A percentile compares a stretch with the other conserved stretches of the same genome.
These are phyloP conservation scores for Tetracladium marchalianum DNA, from an alignment of 495 filamentous ascomycete species.

Conservation along the genomic window DNA sequence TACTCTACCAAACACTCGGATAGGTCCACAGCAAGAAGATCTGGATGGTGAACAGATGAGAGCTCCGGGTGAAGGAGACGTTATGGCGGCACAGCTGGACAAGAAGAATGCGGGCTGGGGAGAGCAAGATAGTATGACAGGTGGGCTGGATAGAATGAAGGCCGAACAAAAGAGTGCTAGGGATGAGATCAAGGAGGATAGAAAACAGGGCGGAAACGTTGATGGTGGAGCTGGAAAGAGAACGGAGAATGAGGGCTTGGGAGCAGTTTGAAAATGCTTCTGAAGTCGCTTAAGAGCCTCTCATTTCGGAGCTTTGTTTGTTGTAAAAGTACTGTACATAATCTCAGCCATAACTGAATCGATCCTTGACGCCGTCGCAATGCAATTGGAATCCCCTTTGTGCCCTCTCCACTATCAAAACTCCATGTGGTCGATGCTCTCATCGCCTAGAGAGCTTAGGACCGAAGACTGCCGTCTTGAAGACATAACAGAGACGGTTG, in stretches of 20 bases:
- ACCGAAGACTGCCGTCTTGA: constrained; percentile 39
- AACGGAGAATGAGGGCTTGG: constrained; percentile 14
- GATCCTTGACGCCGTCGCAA: constrained; percentile 16
- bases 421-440: constrained; percentile 16
- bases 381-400: constrained; percentile 8
- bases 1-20: constrained; percentile 6
- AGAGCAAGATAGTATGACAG: constrained; percentile 15
- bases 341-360: not conserved
- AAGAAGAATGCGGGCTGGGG: constrained; percentile 21
- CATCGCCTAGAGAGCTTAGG: constrained; percentile 38
- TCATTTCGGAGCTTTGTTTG: not conserved
- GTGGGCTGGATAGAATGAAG: constrained; percentile 19
- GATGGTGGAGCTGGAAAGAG: constrained; percentile 14
- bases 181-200: constrained; percentile 8
- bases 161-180: constrained; percentile 16
- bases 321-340: constrained; percentile 10
- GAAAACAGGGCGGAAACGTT: constrained; percentile 8
- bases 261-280: constrained; percentile 4
- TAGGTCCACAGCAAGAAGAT: constrained; percentile 18
- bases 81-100: constrained; percentile 18
- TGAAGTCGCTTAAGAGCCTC: not conserved
- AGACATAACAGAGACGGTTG: constrained; percentile 13
- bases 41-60: constrained; percentile 17
- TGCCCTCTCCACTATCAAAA: constrained; percentile 11
- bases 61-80: constrained; percentile 14